Evolutionary conservation across 768 basidiomycete species (phyloP), one percentile per base, ranked within the genome.

Genomic region (Hygrophoropsis aurantiaca): DNA sequence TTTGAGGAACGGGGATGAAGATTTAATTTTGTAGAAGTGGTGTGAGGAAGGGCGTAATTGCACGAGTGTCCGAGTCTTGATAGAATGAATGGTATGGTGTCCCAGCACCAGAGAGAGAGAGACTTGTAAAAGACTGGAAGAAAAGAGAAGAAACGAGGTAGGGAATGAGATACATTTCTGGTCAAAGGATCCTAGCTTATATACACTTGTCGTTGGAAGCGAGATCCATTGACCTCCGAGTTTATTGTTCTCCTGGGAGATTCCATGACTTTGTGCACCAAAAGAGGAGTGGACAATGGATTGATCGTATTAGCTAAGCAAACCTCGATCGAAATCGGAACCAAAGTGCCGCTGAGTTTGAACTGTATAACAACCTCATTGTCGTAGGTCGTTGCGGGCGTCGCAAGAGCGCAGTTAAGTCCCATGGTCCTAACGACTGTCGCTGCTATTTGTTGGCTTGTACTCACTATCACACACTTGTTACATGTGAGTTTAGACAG

Each of bases 161-260:
- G 36, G 37, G 46, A 46, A 50, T 47, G 48, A 25, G 34, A 42
- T 51, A 18, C 32, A 25, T 42, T 45, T 45, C 44, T 43, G 5
- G 3, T 6, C 33, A 23, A 3, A 16, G 32, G 37, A 13, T 27
- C n/a, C 38, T 34, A 16, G 13, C 41, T 65, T 65, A 52, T 62
- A 67, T 60, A n/a, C n/a, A 60, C 33, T 48, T 37, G 10, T 19
- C 23, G 21, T 11, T 18, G 1, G 37, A 39, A 23, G 16, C 47
- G 33, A 20, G 42, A 48, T 51, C 43, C 53, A 58, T 50, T 56
- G 36, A 53, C 52, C 38, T 18, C 13, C 46, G 26, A 23, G 19
- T 32, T 49, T 67, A 65, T 65, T 68, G 66, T 68, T 64, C 61
- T 67, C 39, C 19, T 10, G n/a, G 39, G 52, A 50, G 52, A 30